Base-by-base conservation (phyloP, 129 eudicot genomes). In the Ambrosia artemisiifolia region DNA sequence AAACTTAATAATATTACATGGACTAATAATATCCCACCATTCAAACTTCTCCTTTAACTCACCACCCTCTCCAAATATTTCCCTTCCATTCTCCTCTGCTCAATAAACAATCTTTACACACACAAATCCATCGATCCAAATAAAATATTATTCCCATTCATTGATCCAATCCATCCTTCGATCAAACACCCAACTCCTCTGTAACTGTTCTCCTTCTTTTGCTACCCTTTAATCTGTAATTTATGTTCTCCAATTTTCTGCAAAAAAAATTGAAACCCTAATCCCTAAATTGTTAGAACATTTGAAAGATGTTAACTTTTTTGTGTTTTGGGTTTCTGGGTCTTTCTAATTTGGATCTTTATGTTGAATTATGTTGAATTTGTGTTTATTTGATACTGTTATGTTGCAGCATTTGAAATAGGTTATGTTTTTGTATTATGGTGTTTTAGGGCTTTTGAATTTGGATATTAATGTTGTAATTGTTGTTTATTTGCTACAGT, bases 231-330 rank as follows among this genome's bases (percentile, higher is more conserved):
- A 69, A 67, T 75, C 14, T 48, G 20, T 19, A 24, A 24, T 50
- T 12, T 8, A 11, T 48, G 11, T n/a, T 63, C n/a, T 63, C 34
- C 62, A 47, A 8, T 73, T 33, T 70, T 51, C 11, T 53, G 14
- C 43, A 7, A 14, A 40, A 17, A 24, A 24, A 43, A 19, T 33
- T 34, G 63, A 76, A 76, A 76, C 80, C 80, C 80, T 76, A 76
- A 57, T 36, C 49, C 80, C 74, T 42, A 54, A 75, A 67, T 30
- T 11, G 47, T 14, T 54, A 55, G 10, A 67, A 55, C 42, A 34
- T 35, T 5, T 24, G 33, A 72, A 60, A 13, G 59, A 8, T 46
- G 5, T 44, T 11, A 19, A 54, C 30, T 30, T 40, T 46, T 32
- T 48, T 7, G 30, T 48, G 3, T n/a, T 20, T 6, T 13, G 4